These are phyloP conservation scores for Citrus inodora DNA, from an alignment of 345 rosid species.

Conservation along the genomic window DNA sequence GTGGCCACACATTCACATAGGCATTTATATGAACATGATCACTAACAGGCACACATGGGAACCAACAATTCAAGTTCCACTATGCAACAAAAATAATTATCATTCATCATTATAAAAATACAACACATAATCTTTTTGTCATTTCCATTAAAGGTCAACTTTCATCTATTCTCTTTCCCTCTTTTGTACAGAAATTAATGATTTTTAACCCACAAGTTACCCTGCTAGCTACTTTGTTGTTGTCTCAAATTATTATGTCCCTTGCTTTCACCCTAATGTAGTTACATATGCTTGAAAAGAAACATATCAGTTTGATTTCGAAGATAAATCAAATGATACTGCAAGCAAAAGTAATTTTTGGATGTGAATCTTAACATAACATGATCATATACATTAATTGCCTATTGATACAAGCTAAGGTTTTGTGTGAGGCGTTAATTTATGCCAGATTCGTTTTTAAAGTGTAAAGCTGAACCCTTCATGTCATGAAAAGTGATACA, in stretches of 20 bases:
- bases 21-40: constrained; percentile 15
- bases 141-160: constrained; percentile 15
- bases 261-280: constrained; percentile 1
- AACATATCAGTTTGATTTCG: too few relatives aligned
- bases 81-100: constrained; percentile 14
- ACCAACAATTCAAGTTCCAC: constrained; percentile 15
- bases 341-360: too few relatives aligned
- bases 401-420: too few relatives aligned
- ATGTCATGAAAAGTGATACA: not conserved
- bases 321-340: too few relatives aligned
- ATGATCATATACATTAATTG: too few relatives aligned
- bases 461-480: not conserved
- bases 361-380: too few relatives aligned
- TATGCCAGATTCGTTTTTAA: not conserved
- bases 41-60: constrained; percentile 35
- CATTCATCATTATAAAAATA: constrained; percentile 21
- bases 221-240: constrained; percentile 12
- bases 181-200: too few relatives aligned
- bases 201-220: too few relatives aligned
- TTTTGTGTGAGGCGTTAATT: not conserved
- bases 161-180: constrained; percentile 5
- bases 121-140: constrained; percentile 18
- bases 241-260: constrained; percentile 26
- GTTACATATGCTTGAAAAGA: not conserved
- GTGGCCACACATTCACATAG: not conserved